Evolutionary conservation across 179 eudicot species (phyloP).

Genomic region (Beta macrorhiza): DNA sequence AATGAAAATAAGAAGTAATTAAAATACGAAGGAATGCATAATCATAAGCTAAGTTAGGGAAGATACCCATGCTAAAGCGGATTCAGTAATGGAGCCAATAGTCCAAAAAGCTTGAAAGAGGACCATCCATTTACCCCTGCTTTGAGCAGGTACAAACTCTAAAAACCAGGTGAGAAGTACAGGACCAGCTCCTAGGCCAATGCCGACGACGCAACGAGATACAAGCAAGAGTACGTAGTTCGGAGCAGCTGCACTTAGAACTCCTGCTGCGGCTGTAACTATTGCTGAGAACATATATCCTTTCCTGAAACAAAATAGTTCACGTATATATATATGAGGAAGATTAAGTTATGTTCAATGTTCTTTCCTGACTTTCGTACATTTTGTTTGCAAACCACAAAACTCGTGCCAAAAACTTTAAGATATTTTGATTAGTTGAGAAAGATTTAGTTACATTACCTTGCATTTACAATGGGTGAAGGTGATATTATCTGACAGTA

Average conservation of each 20-base stretch:
- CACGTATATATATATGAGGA: no score
- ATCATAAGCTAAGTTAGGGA: not conserved
- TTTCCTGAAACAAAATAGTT: slow-evolving; percentile 37
- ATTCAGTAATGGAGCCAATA: slow-evolving; percentile 70
- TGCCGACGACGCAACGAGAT: slow-evolving; percentile 62
- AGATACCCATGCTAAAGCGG: slow-evolving; percentile 80
- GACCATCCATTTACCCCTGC: slow-evolving; percentile 82
- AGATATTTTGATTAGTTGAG: no score
- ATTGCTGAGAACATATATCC: slow-evolving; percentile 59
- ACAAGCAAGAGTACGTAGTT: slow-evolving; percentile 47
- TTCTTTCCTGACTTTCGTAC: no score
- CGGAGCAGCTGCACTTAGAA: slow-evolving; percentile 65
- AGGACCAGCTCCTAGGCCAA: slow-evolving; percentile 79
- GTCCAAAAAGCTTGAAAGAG: slow-evolving; percentile 77
- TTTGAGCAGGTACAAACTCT: slow-evolving; percentile 80
- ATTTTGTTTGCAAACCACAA: no score
- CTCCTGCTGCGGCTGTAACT: slow-evolving; percentile 54
- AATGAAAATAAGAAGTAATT: no score
- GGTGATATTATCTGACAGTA: no score
- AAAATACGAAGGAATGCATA: not conserved
- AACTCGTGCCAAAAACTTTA: no score
- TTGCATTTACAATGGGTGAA: no score
- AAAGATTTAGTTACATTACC: no score
- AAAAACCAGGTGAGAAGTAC: slow-evolving; percentile 71
- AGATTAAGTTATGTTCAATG: not conserved